Evolutionary conservation across 352 stramenopile genomes (phyloP).

Genomic region (Globisporangium radiosum): DNA sequence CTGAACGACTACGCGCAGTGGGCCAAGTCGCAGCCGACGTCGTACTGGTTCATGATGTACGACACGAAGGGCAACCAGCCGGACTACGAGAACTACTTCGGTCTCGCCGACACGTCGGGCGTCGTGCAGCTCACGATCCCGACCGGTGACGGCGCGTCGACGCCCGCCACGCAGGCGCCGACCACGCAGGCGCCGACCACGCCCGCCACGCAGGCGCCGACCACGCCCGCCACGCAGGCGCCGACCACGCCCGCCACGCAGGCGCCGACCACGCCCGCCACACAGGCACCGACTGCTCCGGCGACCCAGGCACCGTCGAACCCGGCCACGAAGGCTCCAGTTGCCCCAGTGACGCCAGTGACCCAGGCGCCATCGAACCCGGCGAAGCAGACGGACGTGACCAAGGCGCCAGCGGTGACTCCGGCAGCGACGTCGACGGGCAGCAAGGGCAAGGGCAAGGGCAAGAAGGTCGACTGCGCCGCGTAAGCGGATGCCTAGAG

Average conservation of each 20-base stretch:
- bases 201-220: background rate
- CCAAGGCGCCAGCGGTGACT: background rate
- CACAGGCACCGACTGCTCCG: background rate
- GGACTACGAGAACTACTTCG: conserved; percentile 40
- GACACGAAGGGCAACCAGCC: conserved; percentile 23
- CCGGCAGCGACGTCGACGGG: background rate
- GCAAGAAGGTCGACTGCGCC: too few species aligned
- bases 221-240: background rate
- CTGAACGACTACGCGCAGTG: conserved; percentile 25
- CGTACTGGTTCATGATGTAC: conserved; percentile 46
- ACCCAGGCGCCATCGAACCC: background rate
- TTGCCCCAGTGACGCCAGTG: background rate
- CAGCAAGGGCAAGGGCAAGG: background rate
- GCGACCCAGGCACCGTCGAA: background rate
- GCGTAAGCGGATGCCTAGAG: too few species aligned
- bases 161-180: background rate
- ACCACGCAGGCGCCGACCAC: background rate
- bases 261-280: background rate
- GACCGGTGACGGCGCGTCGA: conserved; percentile 8
- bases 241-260: background rate
- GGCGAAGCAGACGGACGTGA: background rate
- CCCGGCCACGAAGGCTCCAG: background rate
- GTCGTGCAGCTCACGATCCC: conserved; percentile 23
- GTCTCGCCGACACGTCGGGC: conserved; percentile 21
- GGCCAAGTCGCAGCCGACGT: conserved; percentile 17